Conservation (phyloP, 2,329 filamentous ascomycete genomes). For the Ophiocordyceps sinensis region DNA sequence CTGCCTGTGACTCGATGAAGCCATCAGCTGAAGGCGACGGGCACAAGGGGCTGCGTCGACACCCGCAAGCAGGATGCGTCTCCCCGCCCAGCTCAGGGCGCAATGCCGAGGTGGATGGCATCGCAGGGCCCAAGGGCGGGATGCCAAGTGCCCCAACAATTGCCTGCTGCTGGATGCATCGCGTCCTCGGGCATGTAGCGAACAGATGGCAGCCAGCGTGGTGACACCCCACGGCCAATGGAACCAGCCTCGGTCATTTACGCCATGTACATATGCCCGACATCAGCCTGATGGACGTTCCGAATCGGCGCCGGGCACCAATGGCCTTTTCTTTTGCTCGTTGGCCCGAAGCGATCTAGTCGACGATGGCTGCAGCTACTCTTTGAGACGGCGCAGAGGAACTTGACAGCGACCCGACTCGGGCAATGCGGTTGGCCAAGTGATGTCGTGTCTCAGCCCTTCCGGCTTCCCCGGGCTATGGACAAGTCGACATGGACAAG, state of each 20-base stretch:
- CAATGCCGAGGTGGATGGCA: not conserved
- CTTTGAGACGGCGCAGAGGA: not conserved
- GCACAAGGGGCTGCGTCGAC: not conserved
- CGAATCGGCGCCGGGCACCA: not conserved
- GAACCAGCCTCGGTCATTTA: not conserved
- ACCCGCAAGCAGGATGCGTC: not conserved
- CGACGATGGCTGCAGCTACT: not conserved
- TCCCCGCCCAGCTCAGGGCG: not conserved
- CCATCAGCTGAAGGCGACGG: not conserved
- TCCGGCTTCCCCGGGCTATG: not conserved
- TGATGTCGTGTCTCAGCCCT: not conserved
- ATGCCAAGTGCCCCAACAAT: not conserved
- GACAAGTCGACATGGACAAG: no score
- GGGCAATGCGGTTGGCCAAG: not conserved
- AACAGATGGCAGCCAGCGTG: not conserved
- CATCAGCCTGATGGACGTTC: constrained; percentile 1
- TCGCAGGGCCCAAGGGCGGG: not conserved
- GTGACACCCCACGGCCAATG: not conserved
- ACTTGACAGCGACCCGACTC: not conserved
- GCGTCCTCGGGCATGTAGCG: not conserved
- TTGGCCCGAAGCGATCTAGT: not conserved
- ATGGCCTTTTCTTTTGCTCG: not conserved
- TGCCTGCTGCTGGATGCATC: not conserved
- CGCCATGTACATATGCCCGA: constrained; percentile 1
- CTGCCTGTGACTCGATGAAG: not conserved